A percentile compares a stretch with the other conserved stretches of the same genome.
phyloP scores from a whole-genome alignment of 495 filamentous ascomycete genomes.

The Xylaria bambusicola region DNA sequence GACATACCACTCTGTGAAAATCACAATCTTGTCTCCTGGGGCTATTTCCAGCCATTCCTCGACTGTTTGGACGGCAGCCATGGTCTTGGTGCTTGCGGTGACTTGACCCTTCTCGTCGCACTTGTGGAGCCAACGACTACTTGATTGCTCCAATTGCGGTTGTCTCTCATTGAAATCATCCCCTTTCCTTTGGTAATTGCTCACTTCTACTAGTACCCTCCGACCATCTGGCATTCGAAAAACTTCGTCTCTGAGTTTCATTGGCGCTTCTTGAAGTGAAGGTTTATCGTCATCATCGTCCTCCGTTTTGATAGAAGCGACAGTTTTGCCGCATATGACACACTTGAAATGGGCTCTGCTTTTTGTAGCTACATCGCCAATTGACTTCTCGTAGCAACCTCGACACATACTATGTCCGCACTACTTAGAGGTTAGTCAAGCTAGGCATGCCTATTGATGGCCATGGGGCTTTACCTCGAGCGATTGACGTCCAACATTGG shows the following conservation, averaged over 20 bases:
- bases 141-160: background rate
- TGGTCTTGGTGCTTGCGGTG: conserved; percentile 32
- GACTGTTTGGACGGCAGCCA: conserved; percentile 23
- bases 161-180: conserved; percentile 8
- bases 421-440: background rate
- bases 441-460: background rate
- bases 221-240: background rate
- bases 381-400: background rate
- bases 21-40: conserved; percentile 39
- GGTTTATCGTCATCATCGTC: background rate
- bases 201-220: too few species aligned
- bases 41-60: conserved; percentile 27
- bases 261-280: background rate
- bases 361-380: background rate
- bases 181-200: too few species aligned
- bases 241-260: background rate
- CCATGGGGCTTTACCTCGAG: background rate
- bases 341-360: background rate
- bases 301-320: background rate
- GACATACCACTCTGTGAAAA: conserved; percentile 41
- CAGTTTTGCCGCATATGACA: background rate
- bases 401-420: conserved; percentile 1
- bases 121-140: background rate
- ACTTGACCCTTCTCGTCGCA: conserved; percentile 7
- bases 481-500: background rate